These are phyloP conservation scores for Arctium minus DNA, from an alignment of 129 eudicot species.

Conservation along the genomic window DNA sequence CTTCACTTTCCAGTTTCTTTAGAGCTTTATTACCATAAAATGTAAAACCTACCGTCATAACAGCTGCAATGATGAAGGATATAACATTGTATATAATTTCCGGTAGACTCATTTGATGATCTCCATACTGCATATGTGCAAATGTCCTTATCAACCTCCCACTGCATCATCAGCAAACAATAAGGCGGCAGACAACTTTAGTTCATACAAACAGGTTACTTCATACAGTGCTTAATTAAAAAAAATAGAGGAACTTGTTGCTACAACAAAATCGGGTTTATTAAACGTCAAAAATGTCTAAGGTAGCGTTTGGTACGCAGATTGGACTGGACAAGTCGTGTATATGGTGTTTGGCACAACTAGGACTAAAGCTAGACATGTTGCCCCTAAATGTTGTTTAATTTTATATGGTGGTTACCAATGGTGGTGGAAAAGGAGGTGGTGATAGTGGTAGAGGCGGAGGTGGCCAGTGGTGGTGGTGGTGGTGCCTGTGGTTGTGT, in stretches of 20 bases:
- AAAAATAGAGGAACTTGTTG: neutral
- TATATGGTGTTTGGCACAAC: neutral
- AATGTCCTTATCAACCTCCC: conserved; percentile 82
- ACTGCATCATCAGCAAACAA: conserved; percentile 43
- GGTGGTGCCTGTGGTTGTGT: neutral
- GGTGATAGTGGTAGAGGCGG: neutral
- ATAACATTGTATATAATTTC: conserved; percentile 80
- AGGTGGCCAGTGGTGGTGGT: neutral
- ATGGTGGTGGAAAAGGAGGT: neutral
- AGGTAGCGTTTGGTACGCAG: neutral
- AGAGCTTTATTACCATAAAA: conserved; percentile 60
- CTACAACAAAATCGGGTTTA: neutral
- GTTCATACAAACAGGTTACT: neutral
- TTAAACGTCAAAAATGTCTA: neutral
- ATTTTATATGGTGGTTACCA: neutral
- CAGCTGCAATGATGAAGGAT: conserved; percentile 65
- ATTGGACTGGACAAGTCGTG: no score
- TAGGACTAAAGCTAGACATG: neutral
- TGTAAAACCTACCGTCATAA: conserved; percentile 62
- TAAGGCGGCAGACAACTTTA: neutral
- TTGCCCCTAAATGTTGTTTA: neutral
- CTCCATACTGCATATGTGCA: conserved; percentile 73
- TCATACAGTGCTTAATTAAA: neutral
- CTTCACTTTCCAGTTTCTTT: conserved; percentile 50
- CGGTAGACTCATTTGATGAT: conserved; percentile 58